Percentiles rank a stretch among this genome's conserved stretches.
These are phyloP conservation scores for Suillus plorans DNA, from an alignment of 768 basidiomycete genomes.

Conservation along the genomic window DNA sequence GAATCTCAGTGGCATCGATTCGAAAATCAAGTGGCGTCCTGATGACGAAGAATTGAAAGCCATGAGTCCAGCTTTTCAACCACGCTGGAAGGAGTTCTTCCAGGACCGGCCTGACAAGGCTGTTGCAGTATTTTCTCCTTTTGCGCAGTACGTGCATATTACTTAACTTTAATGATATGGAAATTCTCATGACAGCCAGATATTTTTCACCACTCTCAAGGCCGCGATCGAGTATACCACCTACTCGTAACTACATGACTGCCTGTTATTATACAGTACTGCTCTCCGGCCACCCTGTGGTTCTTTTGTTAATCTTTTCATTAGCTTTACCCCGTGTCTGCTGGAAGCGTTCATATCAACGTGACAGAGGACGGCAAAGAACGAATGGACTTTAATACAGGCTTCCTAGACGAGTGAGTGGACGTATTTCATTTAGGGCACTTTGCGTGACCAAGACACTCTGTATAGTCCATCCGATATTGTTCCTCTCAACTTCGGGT, in stretches of 20 bases:
- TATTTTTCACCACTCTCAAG: not conserved
- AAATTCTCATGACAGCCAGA: not conserved
- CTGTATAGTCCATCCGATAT: conserved; percentile 25
- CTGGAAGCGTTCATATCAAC: conserved; percentile 47
- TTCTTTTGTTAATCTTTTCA: not conserved
- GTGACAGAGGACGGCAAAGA: conserved; percentile 41
- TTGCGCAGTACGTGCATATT: conserved; percentile 36
- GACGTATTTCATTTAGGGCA: not conserved
- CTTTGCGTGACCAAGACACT: not conserved
- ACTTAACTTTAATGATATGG: not conserved
- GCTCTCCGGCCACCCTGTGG: not conserved
- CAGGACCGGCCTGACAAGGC: conserved; percentile 55
- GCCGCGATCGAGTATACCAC: not conserved
- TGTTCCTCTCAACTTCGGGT: conserved; percentile 24
- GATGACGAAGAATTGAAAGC: conserved; percentile 45
- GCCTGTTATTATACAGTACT: conserved; percentile 32
- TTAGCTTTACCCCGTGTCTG: conserved; percentile 44
- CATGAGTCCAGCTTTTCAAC: conserved; percentile 47
- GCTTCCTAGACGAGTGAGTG: conserved; percentile 45
- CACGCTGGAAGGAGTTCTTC: conserved; percentile 52
- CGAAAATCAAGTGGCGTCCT: conserved; percentile 58
- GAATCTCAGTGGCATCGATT: conserved; percentile 46
- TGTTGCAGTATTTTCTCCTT: conserved; percentile 42
- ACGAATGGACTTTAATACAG: conserved; percentile 43
- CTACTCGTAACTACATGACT: conserved; percentile 15